Evolutionary conservation across 2,329 filamentous ascomycete species (phyloP), one percentile per base, ranked within the genome.

Genomic region (Colletotrichum sp.): DNA sequence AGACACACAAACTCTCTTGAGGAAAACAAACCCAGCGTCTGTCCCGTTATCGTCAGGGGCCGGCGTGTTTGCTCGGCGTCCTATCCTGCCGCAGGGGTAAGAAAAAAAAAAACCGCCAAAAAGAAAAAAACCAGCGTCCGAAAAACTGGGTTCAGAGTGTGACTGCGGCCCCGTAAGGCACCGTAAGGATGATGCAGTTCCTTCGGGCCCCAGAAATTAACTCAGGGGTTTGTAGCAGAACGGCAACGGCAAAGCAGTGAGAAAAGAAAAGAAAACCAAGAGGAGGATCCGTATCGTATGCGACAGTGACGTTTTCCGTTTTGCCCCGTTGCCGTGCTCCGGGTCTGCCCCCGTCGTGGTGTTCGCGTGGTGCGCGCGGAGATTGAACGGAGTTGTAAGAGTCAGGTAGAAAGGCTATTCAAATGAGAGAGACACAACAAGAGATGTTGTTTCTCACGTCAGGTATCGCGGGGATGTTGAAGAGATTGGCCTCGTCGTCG

Each of bases 161-260:
- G 32, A 34, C 10, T 5, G 28, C 30, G 26, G 43, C 72, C 48
- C 60, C 48, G 60, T 71, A 74, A 74, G 72, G 39, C 59, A 43
- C 71, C 71, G 70, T 75, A 63, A 75, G 69, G 73, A 75, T 75
- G 73, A 75, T 75, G 73, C 10, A 48, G 39, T 8, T 72, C 63
- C 63, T 68, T 24, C 30, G 15, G 59, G 24, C 9, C 24, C 57
- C 59, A 34, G 28, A 60, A 12, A 60, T 60, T 26, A 30, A 60
- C 9, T 60, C 57, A 60, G 57, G 57, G 57, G 57, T 48, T 30
- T 60, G 28, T 60, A 26, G 57, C 57, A 48, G 57, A 30, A 12
- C 55, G 55, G 55, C 8, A 30, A 30, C 26, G 55, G 55, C 55
- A 16, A 30, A 30, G 57, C 7, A 8, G 4, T 4, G 28, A 48